Evolutionary conservation across 331 rosid species (phyloP).

Genomic region (Malus hybrid): DNA sequence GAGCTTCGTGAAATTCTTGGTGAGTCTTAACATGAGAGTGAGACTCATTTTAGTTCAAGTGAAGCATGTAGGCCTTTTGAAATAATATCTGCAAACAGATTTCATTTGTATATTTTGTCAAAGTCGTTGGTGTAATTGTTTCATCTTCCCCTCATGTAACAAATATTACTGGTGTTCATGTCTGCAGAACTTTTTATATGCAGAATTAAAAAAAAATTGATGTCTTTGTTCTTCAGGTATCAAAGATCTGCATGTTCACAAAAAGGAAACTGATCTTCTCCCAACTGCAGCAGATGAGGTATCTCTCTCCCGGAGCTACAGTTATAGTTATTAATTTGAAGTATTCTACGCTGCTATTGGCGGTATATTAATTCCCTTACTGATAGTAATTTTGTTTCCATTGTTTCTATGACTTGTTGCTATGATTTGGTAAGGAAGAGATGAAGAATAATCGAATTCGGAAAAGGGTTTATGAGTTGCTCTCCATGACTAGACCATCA

Average conservation of each 20-base stretch:
- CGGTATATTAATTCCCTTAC: not conserved
- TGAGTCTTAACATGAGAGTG: conserved; percentile 20
- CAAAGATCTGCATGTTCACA: conserved; percentile 43
- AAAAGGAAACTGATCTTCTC: conserved; percentile 63
- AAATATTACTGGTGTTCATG: not conserved
- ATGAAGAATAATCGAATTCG: conserved; percentile 68
- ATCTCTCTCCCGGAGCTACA: not conserved
- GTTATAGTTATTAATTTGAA: not conserved
- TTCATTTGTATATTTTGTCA: not conserved
- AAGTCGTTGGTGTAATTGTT: not conserved
- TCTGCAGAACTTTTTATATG: not conserved
- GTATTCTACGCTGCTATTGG: not conserved
- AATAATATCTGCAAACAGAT: not conserved
- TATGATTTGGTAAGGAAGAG: conserved; percentile 73
- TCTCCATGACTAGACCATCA: conserved; percentile 43
- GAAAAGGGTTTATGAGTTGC: conserved; percentile 75
- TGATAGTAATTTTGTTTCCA: not conserved
- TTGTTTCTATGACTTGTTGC: conserved; percentile 22
- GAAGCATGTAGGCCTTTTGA: not conserved
- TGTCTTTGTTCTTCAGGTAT: conserved; percentile 43
- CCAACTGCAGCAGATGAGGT: conserved; percentile 73
- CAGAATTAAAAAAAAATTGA: not conserved
- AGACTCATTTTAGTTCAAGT: not conserved
- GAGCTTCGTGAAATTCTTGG: conserved; percentile 91
- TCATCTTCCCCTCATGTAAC: not conserved